Base-by-base conservation (phyloP, 2,329 filamentous ascomycete genomes). In the Claviceps capensis region DNA sequence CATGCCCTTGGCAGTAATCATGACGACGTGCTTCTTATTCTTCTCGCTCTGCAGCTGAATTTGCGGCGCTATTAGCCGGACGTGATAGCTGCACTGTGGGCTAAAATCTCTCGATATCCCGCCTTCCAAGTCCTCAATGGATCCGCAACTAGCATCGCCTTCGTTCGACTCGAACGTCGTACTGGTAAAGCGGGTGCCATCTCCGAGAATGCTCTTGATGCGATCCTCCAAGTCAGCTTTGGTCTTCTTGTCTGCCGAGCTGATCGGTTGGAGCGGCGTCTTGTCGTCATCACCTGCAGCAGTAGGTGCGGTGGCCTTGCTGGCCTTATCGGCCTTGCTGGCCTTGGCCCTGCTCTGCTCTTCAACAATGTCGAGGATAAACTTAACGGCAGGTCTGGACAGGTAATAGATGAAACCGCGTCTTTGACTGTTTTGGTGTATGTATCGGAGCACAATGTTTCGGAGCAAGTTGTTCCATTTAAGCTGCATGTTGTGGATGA, bases 11-110 rank as follows among this genome's bases (percentile, higher is more conserved):
- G 90, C 89, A 3, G 91, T 93, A 47, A 97, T 83, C n/a, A 99
- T 75, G 5, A 96, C 86, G n/a, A 94, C 93, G 53, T 95, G 86
- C 67, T 95, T 95, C 55, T 85, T 85, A 67, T 98, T 97, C 75
- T 96, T 97, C 63, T 98, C 93, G 65, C 93, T 97, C 64, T 98
- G 91, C 45, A 99, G 76, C 65, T 99, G 93, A 54, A 99, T 96
- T 65, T 99, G 93, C 14, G 93, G 93, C 5, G 91, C 93, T 60
- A 98, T 96, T 42, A 99, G 78, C 40, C 90, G 86, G 56, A 98
- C 80, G 62, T 97, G 88, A 66, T 96, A 99, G 59, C 86, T 91
- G 65, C 93, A 96, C 62, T 95, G 88, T 1, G 93, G 82, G 13
- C 83, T 84, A 61, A 95, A 98, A 53, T 95, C 90, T 19, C 86